Evolutionary conservation across 2,329 filamentous ascomycete genomes (phyloP), one percentile per base, ranked within the genome.

Genomic region (Hymenoscyphus scutula): DNA sequence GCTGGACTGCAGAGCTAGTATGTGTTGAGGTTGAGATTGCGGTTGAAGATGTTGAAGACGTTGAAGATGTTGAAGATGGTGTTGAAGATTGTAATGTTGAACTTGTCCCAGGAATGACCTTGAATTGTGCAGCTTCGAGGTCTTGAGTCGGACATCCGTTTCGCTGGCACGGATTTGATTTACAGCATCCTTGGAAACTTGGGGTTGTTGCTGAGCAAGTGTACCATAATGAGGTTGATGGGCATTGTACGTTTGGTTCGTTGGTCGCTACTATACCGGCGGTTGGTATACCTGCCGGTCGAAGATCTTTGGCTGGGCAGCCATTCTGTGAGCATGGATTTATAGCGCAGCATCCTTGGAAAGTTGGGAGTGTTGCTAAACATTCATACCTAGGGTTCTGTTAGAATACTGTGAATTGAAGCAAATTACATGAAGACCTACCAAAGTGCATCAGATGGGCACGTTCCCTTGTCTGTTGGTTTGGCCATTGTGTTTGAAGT

Each of bases 361-460:
- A 68, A 1, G 55, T 66, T 11, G 64, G 65, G 1, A 2, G 60
- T 57, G 66, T 59, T 32, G 27, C 53, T 23, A 19, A n/a, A 19
- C 53, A 54, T 32, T 69, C 63, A 70, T 67, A 75, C 75, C 77
- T 77, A 54, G 76, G 8, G 10, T 51, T 51, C 25, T 51, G 13
- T 51, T 51, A 51, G 19, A 51, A 23, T 25, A 5, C 19, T 25
- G 11, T 23, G 5, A 10, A 51, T 15, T 13, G 45, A 15, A 45
- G 15, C 3, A n/a, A 48, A n/a, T 3, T 27, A 30, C 15, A 3
- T 17, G 27, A 17, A 19, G 23, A 30, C 15, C 17, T 23, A 48
- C 53, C 37, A 60, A 30, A 55, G 53, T 25, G 32, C 56, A 15
- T 27, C 56, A 0, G 25, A 6, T 15, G 56, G 56, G 30, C 56